Evolutionary conservation across 129 eudicot genomes (phyloP).

Genomic region (Pulicaria dysenterica): DNA sequence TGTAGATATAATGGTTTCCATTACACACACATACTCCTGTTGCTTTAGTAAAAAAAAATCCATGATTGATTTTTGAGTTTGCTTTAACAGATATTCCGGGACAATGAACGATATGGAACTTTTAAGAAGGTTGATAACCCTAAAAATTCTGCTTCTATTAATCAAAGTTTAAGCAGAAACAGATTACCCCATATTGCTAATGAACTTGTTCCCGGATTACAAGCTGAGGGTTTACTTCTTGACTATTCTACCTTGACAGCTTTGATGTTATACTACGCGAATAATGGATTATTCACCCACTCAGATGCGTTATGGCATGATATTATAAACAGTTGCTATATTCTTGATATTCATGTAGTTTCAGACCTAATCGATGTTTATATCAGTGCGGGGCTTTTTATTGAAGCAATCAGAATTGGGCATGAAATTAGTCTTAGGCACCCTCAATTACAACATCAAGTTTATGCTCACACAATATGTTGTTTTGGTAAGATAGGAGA

Average conservation of each 20-base stretch:
- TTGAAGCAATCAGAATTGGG: slow-evolving; percentile 49
- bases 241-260: slow-evolving; percentile 45
- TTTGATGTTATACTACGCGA: slow-evolving; percentile 62
- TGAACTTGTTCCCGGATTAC: slow-evolving; percentile 37
- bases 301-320: slow-evolving; percentile 62
- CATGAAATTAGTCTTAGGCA: slow-evolving; percentile 44
- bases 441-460: slow-evolving; percentile 45
- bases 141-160: slow-evolving; percentile 24
- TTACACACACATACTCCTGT: neutral
- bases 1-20: too few relatives aligned
- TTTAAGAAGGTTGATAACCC: slow-evolving; percentile 25
- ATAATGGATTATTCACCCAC: slow-evolving; percentile 44
- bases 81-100: slow-evolving; percentile 37
- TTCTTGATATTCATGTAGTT: slow-evolving; percentile 49
- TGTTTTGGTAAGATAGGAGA: slow-evolving; percentile 73
- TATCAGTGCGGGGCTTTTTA: slow-evolving; percentile 37
- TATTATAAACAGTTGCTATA: slow-evolving; percentile 57
- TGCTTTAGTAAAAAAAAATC: neutral
- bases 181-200: slow-evolving; percentile 34
- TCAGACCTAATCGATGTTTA: slow-evolving; percentile 56
- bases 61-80: slow-evolving; percentile 17
- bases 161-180: slow-evolving; percentile 31
- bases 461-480: slow-evolving; percentile 47
- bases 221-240: slow-evolving; percentile 39
- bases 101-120: slow-evolving; percentile 28